Base-by-base conservation (phyloP, 163 green algal genomes). In the Chlamydomonas reinhardtii region DNA sequence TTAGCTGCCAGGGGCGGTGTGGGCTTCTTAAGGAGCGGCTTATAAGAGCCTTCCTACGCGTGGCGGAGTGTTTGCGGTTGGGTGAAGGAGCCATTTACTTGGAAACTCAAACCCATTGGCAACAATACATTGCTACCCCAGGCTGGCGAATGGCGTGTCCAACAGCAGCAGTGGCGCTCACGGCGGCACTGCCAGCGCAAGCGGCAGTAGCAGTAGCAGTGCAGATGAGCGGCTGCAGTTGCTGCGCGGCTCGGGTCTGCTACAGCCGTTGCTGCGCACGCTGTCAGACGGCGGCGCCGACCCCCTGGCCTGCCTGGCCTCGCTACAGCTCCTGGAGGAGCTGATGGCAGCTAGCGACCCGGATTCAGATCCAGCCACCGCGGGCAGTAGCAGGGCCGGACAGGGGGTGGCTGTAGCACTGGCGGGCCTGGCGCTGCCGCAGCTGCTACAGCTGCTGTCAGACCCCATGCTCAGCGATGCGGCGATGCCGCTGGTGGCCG, bases 291-390 rank as follows among this genome's bases (percentile, higher is more conserved):
- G 48, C 48, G 48, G 52, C 2, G 16, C 34, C 5, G 80, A 86
- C 80, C 27, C 80, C 16, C 80, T 86, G 32, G 80, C 80, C 14
- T 73, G 70, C 29, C 80, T 86, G 32, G 70, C 70, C 54, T 56
- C 70, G 80, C 70, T 79, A 9, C 80, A 86, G 54, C 54, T 86
- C 52, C 80, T 86, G 70, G 69, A 79, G 72, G 70, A 73, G 22
- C 56, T 86, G 35, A 35, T 79, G 39, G 79, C 64, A 8, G 19
- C 62, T 8, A 9, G n/a, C 27, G 56, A 8, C 12, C 27, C 35
- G 25, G 16, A n/a, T 2, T 24, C 35, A 19, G 66, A 56, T 56
- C 48, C 48, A 56, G 48, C 12, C 48, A 14, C 48, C 32, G n/a
- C 0, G 16, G 52, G n/a, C 54, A 25, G 34, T 22, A 15, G 61